These are phyloP conservation scores for Malbranchea cinnamomea DNA, from an alignment of 2,329 filamentous ascomycete species.

Conservation along the genomic window DNA sequence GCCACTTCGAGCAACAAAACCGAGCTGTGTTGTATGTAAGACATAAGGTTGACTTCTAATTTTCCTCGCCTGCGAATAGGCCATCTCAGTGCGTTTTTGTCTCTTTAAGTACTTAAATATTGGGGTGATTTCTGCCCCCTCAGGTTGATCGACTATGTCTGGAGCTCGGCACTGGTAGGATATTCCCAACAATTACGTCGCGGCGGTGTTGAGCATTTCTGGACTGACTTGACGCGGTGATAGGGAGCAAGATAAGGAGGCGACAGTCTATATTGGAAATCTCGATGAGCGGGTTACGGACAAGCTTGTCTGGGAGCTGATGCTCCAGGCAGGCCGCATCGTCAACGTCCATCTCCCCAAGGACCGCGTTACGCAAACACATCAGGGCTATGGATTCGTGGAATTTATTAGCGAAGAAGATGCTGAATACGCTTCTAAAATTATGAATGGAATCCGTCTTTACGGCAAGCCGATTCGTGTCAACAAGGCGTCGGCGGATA, in stretches of 20 bases:
- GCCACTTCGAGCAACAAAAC: too few relatives aligned
- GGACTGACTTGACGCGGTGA: too few relatives aligned
- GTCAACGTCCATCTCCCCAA: slow-evolving; percentile 97
- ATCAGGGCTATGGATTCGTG: slow-evolving; percentile 98
- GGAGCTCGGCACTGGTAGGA: slow-evolving; percentile 63
- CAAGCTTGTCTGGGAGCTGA: slow-evolving; percentile 87
- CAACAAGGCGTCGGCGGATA: slow-evolving; percentile 88
- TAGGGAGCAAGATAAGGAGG: slow-evolving; percentile 96
- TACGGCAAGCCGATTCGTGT: slow-evolving; percentile 92
- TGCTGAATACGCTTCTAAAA: slow-evolving; percentile 88
- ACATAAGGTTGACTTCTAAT: too few relatives aligned
- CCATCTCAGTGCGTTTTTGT: too few relatives aligned
- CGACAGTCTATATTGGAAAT: slow-evolving; percentile 95
- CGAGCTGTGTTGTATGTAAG: too few relatives aligned
- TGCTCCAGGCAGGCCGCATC: slow-evolving; percentile 94
- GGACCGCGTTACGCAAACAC: slow-evolving; percentile 89
- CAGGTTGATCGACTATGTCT: slow-evolving; percentile 35
- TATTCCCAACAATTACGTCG: too few relatives aligned
- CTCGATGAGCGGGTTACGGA: slow-evolving; percentile 93
- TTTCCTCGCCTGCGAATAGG: too few relatives aligned
- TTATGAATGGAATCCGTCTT: slow-evolving; percentile 90
- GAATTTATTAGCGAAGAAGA: slow-evolving; percentile 93
- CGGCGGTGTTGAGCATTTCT: too few relatives aligned
- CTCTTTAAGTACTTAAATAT: background rate
- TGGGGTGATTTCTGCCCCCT: background rate